Conservation (phyloP, 345 rosid species). For the Citrus hindsii region DNA sequence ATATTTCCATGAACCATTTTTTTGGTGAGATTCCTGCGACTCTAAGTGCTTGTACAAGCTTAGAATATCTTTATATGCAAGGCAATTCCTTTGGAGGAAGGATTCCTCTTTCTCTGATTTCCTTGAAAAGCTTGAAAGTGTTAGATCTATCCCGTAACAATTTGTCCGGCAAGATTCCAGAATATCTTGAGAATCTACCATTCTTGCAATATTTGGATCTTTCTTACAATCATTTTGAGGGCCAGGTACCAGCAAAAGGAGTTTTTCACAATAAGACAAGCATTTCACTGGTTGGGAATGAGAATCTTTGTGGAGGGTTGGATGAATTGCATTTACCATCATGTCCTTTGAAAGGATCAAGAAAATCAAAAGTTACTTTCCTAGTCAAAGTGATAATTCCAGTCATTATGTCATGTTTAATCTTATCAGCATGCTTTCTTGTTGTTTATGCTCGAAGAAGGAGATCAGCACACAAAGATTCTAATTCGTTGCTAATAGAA, state of each 20-base stretch:
- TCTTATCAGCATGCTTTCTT: neutral
- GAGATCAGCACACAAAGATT: neutral
- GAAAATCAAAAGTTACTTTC: too few species aligned
- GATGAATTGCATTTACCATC: conserved; percentile 7
- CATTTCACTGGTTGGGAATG: conserved; percentile 11
- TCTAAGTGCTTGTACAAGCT: conserved; percentile 1
- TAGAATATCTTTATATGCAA: neutral
- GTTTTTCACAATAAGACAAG: conserved; percentile 7
- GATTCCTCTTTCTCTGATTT: neutral
- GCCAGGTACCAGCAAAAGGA: conserved; percentile 15
- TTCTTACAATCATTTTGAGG: conserved; percentile 5
- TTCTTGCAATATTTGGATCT: conserved; percentile 5
- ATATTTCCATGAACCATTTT: conserved; percentile 12
- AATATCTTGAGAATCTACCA: neutral
- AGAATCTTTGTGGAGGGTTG: conserved; percentile 15
- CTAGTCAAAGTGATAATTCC: neutral
- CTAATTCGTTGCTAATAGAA: neutral
- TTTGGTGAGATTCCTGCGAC: conserved; percentile 1
- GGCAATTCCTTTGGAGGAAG: conserved; percentile 3
- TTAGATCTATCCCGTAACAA: conserved; percentile 19
- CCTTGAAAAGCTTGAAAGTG: neutral
- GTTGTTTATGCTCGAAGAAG: neutral
- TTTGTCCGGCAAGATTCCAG: conserved; percentile 7
- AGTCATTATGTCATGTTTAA: neutral
- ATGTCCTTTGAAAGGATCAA: neutral